Percentiles rank a stretch among this genome's conserved stretches.
These are phyloP conservation scores for Saitozyma sp. DNA, from an alignment of 768 basidiomycete genomes.

Conservation along the genomic window DNA sequence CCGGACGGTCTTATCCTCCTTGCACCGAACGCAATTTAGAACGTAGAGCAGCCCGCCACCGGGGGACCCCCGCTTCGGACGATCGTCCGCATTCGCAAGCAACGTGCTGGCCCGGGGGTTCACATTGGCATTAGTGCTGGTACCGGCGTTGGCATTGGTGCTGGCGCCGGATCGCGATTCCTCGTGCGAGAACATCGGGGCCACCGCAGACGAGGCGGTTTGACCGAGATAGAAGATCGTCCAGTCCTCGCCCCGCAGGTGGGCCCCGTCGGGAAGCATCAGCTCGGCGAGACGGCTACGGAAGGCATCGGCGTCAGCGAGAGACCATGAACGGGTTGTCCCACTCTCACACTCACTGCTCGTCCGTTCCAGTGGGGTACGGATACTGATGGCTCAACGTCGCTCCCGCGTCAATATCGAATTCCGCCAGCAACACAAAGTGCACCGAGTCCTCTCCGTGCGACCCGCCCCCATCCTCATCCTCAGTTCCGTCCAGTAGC, in stretches of 20 bases:
- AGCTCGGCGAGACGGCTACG: slow-evolving; percentile 85
- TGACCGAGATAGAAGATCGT: slow-evolving; percentile 98
- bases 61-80: slow-evolving; percentile 32
- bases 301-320: slow-evolving; percentile 4
- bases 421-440: slow-evolving; percentile 95
- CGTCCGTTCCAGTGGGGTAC: slow-evolving; percentile 88
- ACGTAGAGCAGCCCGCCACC: slow-evolving; percentile 69
- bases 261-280: slow-evolving; percentile 98
- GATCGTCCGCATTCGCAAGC: slow-evolving; percentile 2
- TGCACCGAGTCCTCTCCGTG: slow-evolving; percentile 57
- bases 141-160: not conserved
- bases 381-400: slow-evolving; percentile 95
- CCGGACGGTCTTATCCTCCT: slow-evolving; percentile 78
- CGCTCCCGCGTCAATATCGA: slow-evolving; percentile 93
- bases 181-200: slow-evolving; percentile 67
- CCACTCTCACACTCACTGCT: slow-evolving; percentile 63
- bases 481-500: not conserved
- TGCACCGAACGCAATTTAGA: slow-evolving; percentile 85
- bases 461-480: slow-evolving; percentile 14
- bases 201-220: slow-evolving; percentile 80
- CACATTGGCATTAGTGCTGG: not conserved
- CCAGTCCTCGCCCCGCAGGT: slow-evolving; percentile 93
- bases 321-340: not conserved
- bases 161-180: slow-evolving; percentile 6
- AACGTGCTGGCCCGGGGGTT: slow-evolving; percentile 14